Base-by-base conservation (phyloP, 2,329 filamentous ascomycete genomes). In the Aspergillus pseudoterreus region DNA sequence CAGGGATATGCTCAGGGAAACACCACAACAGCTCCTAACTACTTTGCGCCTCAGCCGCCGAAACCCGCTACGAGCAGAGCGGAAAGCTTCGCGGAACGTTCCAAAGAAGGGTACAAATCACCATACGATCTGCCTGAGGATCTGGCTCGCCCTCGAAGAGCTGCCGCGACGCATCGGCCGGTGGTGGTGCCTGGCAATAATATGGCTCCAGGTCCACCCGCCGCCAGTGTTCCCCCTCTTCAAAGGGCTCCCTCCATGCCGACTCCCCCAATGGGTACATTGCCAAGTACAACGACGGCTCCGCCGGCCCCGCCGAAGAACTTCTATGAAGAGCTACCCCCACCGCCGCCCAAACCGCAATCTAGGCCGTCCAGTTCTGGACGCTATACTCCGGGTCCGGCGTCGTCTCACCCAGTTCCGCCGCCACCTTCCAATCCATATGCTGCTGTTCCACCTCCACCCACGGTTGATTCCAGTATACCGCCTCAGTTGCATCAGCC, bases 71-170 rank as follows among this genome's bases (percentile, higher is more conserved):
- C 72, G 44, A 58, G 57, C 52, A 84, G 84, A 71, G 78, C 83
- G 1, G 84, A 95, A 67, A 97, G 92, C 71, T 99, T 96, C 70
- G 90, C 82, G 5, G 87, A 92, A 69, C 95, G 95, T 70, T 77
- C 90, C 3, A 97, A 95, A 71, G 89, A 89, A 50, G 92, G 92
- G 6, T 99, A 99, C 68, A 82, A 87, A 45, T 97, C 92, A 17
- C 94, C 94, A 0, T 99, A 96, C 63, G 95, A 99, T 72, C 78
- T 99, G 17, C 94, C 94, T 4, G 89, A 94, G 72, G 92, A 96
- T 49, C 81, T 99, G 27, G 82, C 78, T 22, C 69, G 71, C 22
- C 72, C 87, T 63, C 78, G 84, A 68, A 86, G 87, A 75, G 78
- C 86, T 47, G 69, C 76, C 5, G 84, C 81, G 63, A 77, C 81